These are phyloP conservation scores for Panellus pusillus DNA, from an alignment of 768 basidiomycete species.

Conservation along the genomic window DNA sequence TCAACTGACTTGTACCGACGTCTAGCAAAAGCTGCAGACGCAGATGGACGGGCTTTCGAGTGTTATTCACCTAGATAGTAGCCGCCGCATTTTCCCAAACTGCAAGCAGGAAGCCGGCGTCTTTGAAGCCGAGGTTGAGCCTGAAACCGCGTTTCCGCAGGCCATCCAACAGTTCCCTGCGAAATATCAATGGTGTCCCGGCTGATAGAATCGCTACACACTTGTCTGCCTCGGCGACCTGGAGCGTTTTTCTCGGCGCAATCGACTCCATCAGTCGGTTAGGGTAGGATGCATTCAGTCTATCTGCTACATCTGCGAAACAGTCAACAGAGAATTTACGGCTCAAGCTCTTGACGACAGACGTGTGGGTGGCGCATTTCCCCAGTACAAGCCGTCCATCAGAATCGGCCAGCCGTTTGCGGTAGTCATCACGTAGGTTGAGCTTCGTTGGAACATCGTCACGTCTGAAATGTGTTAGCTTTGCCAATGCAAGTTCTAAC, in stretches of 20 bases:
- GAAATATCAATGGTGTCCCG: not conserved
- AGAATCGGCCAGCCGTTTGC: conserved; percentile 37
- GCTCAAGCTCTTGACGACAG: too few relatives aligned
- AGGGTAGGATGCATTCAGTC: too few relatives aligned
- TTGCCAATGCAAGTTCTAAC: not conserved
- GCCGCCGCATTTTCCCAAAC: too few relatives aligned
- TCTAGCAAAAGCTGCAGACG: too few relatives aligned
- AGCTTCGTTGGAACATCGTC: conserved; percentile 59
- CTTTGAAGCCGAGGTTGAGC: conserved; percentile 39
- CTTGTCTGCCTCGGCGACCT: conserved; percentile 36
- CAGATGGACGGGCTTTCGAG: too few relatives aligned
- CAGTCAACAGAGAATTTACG: too few relatives aligned
- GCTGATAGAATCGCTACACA: conserved; percentile 20
- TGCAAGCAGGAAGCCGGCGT: conserved; percentile 37
- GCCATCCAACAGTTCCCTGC: conserved; percentile 36
- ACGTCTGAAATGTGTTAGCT: conserved; percentile 38
- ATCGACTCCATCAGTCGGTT: conserved; percentile 42
- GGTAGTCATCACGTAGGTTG: conserved; percentile 56
- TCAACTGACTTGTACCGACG: conserved; percentile 55
- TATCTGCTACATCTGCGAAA: too few relatives aligned
- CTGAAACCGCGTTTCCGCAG: conserved; percentile 49
- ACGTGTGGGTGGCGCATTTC: conserved; percentile 49
- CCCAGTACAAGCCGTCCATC: conserved; percentile 40
- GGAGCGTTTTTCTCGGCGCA: not conserved
- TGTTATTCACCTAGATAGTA: conserved; percentile 39